phyloP scores from a whole-genome alignment of 306 rosid species.

The Cicer bijugum region DNA sequence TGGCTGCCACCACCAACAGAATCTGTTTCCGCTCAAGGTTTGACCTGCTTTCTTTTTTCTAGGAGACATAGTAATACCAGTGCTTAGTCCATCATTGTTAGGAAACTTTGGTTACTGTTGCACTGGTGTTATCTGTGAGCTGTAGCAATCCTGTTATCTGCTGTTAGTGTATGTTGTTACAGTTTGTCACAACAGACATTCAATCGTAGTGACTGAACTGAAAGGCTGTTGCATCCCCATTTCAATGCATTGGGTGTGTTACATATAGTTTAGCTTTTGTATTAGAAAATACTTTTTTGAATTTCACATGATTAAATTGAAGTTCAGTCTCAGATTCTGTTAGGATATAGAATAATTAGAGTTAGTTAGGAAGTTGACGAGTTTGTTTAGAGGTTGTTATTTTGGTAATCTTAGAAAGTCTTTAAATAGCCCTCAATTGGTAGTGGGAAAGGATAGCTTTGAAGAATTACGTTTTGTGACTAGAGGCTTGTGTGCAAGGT shows the following conservation, averaged over 20 bases:
- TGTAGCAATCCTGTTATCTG: not conserved
- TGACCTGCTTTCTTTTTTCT: conserved; percentile 31
- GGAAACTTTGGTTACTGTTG: not conserved
- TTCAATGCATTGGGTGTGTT: conserved; percentile 1
- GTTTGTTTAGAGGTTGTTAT: too few relatives aligned
- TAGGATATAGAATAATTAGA: too few relatives aligned
- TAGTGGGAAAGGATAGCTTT: too few relatives aligned
- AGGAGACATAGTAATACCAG: not conserved
- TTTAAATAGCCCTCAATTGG: too few relatives aligned
- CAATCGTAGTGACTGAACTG: conserved; percentile 17
- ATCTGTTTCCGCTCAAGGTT: conserved; percentile 77
- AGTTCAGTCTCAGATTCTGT: conserved; percentile 7
- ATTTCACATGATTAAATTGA: conserved; percentile 11
- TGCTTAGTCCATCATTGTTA: not conserved
- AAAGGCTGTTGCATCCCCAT: conserved; percentile 12
- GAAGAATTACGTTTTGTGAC: too few relatives aligned
- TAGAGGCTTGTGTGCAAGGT: too few relatives aligned
- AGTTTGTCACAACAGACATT: conserved; percentile 11
- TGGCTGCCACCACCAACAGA: conserved; percentile 85
- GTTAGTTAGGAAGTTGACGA: too few relatives aligned
- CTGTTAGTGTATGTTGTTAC: conserved; percentile 13
- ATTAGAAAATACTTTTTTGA: not conserved
- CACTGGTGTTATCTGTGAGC: not conserved
- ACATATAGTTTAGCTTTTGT: conserved; percentile 1
- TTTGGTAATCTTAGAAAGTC: too few relatives aligned